phyloP scores from a whole-genome alignment of 139 green algal species.

The Parachlorella kessleri region DNA sequence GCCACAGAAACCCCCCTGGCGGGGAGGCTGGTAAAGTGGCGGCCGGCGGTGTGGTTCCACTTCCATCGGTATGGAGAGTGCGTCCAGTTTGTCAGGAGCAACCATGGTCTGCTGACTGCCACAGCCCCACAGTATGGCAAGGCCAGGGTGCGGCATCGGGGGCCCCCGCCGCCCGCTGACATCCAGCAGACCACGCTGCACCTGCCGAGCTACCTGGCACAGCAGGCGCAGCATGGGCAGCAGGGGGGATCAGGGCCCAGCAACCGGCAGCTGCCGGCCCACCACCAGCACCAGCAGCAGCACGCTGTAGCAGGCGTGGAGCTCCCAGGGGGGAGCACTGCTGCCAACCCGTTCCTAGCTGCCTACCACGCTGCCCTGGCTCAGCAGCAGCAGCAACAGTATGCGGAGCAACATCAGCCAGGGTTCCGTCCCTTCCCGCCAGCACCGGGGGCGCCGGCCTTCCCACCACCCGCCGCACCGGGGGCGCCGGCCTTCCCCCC shows the following conservation, averaged over 20 bases:
- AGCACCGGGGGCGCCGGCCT: too few relatives aligned
- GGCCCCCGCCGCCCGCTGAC: background rate
- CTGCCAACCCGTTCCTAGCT: too few relatives aligned
- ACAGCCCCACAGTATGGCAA: background rate
- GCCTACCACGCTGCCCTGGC: too few relatives aligned
- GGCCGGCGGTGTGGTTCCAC: slow-evolving; percentile 28
- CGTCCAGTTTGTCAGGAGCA: slow-evolving; percentile 1
- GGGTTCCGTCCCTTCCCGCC: too few relatives aligned
- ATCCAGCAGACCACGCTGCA: background rate
- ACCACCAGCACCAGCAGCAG: too few relatives aligned
- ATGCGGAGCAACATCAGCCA: too few relatives aligned
- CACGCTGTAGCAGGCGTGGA: too few relatives aligned
- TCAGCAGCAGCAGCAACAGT: too few relatives aligned
- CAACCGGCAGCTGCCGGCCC: slow-evolving; percentile 7
- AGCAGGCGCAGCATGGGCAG: slow-evolving; percentile 4
- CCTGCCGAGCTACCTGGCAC: background rate
- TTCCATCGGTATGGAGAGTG: slow-evolving; percentile 21
- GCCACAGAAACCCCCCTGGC: background rate
- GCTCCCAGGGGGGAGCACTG: too few relatives aligned
- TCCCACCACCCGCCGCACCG: too few relatives aligned
- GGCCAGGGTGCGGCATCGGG: slow-evolving; percentile 17
- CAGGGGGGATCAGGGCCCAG: background rate
- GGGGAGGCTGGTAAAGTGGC: slow-evolving; percentile 13
- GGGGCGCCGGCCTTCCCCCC: too few relatives aligned
- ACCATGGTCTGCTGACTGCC: slow-evolving; percentile 2